A percentile compares a stretch with the other conserved stretches of the same genome.
Evolutionary conservation across 1,284 basidiomycete species (phyloP).

Genomic region (Pseudozyma sp.): DNA sequence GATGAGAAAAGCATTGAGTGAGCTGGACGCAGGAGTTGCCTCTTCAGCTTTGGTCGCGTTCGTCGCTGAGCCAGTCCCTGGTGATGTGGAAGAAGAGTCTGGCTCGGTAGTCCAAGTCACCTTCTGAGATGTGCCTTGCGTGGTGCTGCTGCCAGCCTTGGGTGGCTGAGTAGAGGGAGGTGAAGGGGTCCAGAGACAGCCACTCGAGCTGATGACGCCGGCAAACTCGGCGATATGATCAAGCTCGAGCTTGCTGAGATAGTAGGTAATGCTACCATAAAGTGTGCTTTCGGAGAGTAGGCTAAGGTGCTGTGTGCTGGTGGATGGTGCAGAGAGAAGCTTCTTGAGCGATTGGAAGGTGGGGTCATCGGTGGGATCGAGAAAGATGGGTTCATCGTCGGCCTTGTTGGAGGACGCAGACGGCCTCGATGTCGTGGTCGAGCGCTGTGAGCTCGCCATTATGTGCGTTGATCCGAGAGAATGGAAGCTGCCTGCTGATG

Average conservation of each 20-base stretch:
- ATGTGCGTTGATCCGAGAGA: not conserved
- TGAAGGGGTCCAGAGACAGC: conserved; percentile 58
- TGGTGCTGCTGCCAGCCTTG: not conserved
- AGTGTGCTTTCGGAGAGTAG: conserved; percentile 57
- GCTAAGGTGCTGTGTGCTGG: conserved; percentile 58
- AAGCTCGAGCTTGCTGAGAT: conserved; percentile 55
- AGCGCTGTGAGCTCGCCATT: conserved; percentile 24
- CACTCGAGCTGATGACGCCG: conserved; percentile 49
- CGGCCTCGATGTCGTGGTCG: conserved; percentile 3
- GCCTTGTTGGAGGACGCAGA: conserved; percentile 11
- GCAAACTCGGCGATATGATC: conserved; percentile 57
- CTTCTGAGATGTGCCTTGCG: conserved; percentile 2
- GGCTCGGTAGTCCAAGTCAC: conserved; percentile 42
- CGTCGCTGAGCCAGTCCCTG: not conserved
- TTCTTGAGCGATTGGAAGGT: conserved; percentile 60
- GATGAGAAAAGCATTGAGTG: conserved; percentile 42
- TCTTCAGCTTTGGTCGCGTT: not conserved
- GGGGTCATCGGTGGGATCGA: conserved; percentile 52
- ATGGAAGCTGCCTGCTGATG: not conserved
- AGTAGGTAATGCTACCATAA: conserved; percentile 63
- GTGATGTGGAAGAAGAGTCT: conserved; percentile 13
- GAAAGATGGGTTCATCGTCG: conserved; percentile 32
- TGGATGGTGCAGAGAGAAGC: conserved; percentile 56
- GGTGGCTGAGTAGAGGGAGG: conserved; percentile 19
- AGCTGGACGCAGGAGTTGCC: conserved; percentile 2